These are phyloP conservation scores for Flagelloscypha sp. DNA, from an alignment of 768 basidiomycete species.

Conservation along the genomic window DNA sequence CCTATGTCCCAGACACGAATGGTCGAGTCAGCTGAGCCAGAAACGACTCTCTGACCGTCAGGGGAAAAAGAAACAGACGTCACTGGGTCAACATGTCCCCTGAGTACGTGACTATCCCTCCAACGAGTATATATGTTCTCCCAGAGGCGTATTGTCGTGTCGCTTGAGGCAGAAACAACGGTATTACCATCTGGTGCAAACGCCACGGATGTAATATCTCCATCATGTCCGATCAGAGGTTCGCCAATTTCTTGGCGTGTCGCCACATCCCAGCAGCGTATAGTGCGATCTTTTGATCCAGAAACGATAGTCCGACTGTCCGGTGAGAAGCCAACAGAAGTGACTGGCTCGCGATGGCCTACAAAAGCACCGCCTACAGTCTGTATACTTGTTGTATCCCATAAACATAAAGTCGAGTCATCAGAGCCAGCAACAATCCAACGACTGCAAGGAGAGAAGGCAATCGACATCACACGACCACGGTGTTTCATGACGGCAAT, in stretches of 20 bases:
- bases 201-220: conserved; percentile 1
- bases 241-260: neutral
- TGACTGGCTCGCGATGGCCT: conserved; percentile 4
- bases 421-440: conserved; percentile 8
- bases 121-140: no score
- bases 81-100: no score
- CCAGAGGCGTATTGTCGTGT: conserved; percentile 4
- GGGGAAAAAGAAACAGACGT: no score
- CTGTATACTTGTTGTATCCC: conserved; percentile 4
- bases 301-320: conserved; percentile 2
- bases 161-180: conserved; percentile 6
- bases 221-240: conserved; percentile 2
- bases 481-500: no score
- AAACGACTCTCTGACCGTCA: no score
- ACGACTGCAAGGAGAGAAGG: no score
- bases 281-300: conserved; percentile 4
- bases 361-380: conserved; percentile 4
- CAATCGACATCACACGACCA: no score
- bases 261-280: conserved; percentile 10
- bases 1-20: no score
- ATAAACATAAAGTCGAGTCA: conserved; percentile 9
- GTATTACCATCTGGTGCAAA: conserved; percentile 3
- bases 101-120: no score
- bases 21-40: no score
- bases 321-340: conserved; percentile 7